Evolutionary conservation across 2,329 filamentous ascomycete genomes (phyloP).

Genomic region (Fusarium setosum): DNA sequence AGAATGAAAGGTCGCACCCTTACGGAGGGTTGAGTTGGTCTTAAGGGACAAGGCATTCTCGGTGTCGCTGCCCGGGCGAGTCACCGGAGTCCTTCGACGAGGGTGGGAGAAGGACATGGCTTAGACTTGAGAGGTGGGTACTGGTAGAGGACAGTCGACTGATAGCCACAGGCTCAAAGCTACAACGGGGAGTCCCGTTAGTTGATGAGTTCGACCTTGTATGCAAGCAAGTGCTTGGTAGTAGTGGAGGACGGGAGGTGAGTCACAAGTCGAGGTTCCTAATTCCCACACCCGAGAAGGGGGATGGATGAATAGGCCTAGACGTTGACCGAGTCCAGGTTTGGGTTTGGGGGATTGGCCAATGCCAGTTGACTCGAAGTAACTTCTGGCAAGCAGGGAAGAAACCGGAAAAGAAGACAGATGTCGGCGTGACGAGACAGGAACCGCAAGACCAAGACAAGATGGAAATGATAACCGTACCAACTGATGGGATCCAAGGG

Average conservation of each 20-base stretch:
- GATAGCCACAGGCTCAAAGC: conserved; percentile 46
- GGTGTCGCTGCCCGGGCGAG: conserved; percentile 49
- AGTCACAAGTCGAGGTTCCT: conserved; percentile 48
- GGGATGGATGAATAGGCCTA: conserved; percentile 29
- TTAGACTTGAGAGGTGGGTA: conserved; percentile 51
- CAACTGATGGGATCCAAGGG: conserved; percentile 32
- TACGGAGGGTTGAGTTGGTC: conserved; percentile 65
- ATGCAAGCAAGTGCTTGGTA: conserved; percentile 40
- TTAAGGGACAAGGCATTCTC: conserved; percentile 49
- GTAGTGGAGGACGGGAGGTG: conserved; percentile 43
- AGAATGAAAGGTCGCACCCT: conserved; percentile 76
- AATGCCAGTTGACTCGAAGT: conserved; percentile 26
- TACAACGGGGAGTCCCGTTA: conserved; percentile 45
- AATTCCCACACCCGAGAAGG: conserved; percentile 43
- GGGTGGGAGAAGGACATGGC: conserved; percentile 62
- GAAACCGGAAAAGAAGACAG: conserved; percentile 10
- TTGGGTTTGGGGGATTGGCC: conserved; percentile 34
- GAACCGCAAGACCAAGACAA: conserved; percentile 24
- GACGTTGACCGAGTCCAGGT: conserved; percentile 38
- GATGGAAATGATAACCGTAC: conserved; percentile 38
- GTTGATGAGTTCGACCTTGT: conserved; percentile 40
- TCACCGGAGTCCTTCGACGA: conserved; percentile 58
- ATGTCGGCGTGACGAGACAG: conserved; percentile 13
- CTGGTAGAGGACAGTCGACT: conserved; percentile 39
- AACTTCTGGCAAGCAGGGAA: conserved; percentile 12